A percentile compares a stretch with the other conserved stretches of the same genome.
Conservation (phyloP, 129 eudicot genomes). For the Flaveria sonorensis region DNA sequence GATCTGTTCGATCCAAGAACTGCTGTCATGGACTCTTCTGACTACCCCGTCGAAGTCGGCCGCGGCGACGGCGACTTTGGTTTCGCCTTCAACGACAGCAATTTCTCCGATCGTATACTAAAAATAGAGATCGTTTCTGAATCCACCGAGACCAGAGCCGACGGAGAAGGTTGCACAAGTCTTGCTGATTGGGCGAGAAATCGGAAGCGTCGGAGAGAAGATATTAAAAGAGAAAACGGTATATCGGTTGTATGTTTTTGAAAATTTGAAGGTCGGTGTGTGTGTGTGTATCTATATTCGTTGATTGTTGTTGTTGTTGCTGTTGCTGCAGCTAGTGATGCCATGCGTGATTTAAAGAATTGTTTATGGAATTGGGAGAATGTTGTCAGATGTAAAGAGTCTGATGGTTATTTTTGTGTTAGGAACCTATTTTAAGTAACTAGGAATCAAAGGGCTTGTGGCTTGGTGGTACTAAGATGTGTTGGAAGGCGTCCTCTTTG, state of each 20-base stretch:
- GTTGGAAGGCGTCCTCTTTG: too few relatives aligned
- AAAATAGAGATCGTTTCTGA: slow-evolving; percentile 80
- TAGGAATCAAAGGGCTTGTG: too few relatives aligned
- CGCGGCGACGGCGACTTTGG: slow-evolving; percentile 80
- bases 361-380: slow-evolving; percentile 4
- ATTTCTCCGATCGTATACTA: slow-evolving; percentile 78
- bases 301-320: background rate
- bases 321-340: background rate
- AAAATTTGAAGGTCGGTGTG: background rate
- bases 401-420: background rate
- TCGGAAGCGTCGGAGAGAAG: slow-evolving; percentile 75
- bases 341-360: slow-evolving; percentile 2
- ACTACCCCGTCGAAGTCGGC: slow-evolving; percentile 45
- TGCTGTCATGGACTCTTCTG: slow-evolving; percentile 77
- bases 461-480: too few relatives aligned
- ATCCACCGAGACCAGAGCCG: slow-evolving; percentile 48
- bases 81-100: slow-evolving; percentile 90
- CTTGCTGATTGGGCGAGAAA: slow-evolving; percentile 89
- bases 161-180: slow-evolving; percentile 61
- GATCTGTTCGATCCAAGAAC: slow-evolving; percentile 90
- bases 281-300: background rate
- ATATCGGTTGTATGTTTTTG: background rate
- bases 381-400: slow-evolving; percentile 16
- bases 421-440: background rate
- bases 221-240: slow-evolving; percentile 62